Percentiles rank a stretch among this genome's conserved stretches.
These are phyloP conservation scores for Pascua sp. DNA, from an alignment of 1,284 basidiomycete species.

Conservation along the genomic window DNA sequence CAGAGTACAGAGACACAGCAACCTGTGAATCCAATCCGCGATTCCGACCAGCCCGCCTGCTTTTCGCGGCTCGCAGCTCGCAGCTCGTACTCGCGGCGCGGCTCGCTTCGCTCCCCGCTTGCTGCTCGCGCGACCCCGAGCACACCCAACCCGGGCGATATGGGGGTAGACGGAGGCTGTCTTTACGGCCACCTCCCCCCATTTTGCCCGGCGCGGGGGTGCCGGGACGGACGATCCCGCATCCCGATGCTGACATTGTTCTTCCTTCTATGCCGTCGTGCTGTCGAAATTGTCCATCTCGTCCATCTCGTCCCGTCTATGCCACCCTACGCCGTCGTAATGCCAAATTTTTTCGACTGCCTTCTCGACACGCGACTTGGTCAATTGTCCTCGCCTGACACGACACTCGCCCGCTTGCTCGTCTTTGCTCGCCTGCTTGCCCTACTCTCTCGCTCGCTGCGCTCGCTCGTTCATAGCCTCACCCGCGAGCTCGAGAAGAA, in stretches of 20 bases:
- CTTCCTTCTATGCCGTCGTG: constrained; percentile 7
- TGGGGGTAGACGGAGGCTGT: constrained; percentile 49
- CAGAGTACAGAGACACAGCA: neutral
- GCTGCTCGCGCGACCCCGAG: constrained; percentile 4
- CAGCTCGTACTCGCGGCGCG: neutral
- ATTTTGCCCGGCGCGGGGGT: constrained; percentile 13
- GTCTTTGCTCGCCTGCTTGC: too few species aligned
- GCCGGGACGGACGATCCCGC: constrained; percentile 11
- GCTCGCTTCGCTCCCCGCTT: neutral
- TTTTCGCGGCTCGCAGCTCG: neutral
- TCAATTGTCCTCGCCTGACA: too few species aligned
- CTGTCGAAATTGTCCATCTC: constrained; percentile 2
- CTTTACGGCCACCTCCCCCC: constrained; percentile 50
- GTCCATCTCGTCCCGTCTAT: too few species aligned
- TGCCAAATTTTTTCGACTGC: constrained; percentile 11
- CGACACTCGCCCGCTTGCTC: too few species aligned
- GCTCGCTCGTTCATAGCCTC: constrained; percentile 61
- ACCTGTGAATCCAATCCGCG: too few species aligned
- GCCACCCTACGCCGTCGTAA: constrained; percentile 20
- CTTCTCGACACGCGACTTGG: neutral
- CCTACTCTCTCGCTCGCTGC: neutral
- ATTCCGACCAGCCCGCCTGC: too few species aligned
- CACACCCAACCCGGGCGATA: constrained; percentile 7
- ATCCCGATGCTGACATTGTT: constrained; percentile 17
- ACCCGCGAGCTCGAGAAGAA: constrained; percentile 99